phyloP scores from a whole-genome alignment of 805 yeast genomes.

The Pichia exigua region DNA sequence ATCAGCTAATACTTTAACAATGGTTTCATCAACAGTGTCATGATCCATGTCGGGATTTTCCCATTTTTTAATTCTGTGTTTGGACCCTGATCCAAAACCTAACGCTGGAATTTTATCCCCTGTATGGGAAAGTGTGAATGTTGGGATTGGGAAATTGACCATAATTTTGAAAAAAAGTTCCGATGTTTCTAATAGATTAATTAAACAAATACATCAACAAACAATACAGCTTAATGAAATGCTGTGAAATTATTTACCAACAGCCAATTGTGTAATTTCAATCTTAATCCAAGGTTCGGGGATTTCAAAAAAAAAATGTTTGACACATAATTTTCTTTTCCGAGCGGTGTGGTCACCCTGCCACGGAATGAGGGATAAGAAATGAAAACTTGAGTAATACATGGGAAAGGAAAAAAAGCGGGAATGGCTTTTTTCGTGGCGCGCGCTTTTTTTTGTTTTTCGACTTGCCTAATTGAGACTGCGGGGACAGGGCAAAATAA shows the following conservation, averaged over 20 bases:
- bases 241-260: too few species aligned
- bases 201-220: too few species aligned
- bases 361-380: too few species aligned
- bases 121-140: slow-evolving; percentile 22
- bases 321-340: too few species aligned
- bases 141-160: slow-evolving; percentile 11
- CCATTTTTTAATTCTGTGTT: slow-evolving; percentile 37
- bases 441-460: not conserved
- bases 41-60: slow-evolving; percentile 16
- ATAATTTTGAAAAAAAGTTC: not conserved
- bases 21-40: slow-evolving; percentile 26
- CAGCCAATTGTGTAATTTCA: too few species aligned
- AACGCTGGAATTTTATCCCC: slow-evolving; percentile 33
- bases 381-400: too few species aligned
- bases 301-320: too few species aligned
- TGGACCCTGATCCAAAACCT: slow-evolving; percentile 53
- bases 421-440: not conserved
- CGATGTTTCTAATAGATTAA: too few species aligned
- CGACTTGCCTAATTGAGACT: not conserved
- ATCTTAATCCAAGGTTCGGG: too few species aligned
- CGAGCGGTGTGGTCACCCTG: too few species aligned
- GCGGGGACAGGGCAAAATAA: not conserved
- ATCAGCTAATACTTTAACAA: slow-evolving; percentile 37
- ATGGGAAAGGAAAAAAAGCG: too few species aligned
- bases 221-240: too few species aligned